Conservation (phyloP, 108 stramenopile species). For the Nitzschia sp. region DNA sequence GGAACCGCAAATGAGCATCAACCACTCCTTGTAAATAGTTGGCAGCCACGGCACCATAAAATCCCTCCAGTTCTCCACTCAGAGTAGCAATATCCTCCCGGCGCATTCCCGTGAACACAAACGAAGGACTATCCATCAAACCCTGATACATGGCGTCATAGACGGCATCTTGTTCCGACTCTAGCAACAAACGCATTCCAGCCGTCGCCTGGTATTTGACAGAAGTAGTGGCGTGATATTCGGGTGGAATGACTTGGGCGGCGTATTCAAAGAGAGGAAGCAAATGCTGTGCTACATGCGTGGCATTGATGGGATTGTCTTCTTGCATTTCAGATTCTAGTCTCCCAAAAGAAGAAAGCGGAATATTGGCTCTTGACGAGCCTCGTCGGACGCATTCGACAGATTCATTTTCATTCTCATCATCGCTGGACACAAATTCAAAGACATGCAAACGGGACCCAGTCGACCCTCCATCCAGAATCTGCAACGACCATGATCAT, state of each 20-base stretch:
- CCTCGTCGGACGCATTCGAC: constrained; percentile 66
- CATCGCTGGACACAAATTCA: constrained; percentile 54
- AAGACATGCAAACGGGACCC: constrained; percentile 84
- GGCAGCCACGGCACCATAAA: constrained; percentile 82
- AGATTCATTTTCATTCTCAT: constrained; percentile 6
- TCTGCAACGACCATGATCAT: constrained; percentile 29
- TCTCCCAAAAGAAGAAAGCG: constrained; percentile 73
- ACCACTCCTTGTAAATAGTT: constrained; percentile 82
- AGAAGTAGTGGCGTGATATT: constrained; percentile 58
- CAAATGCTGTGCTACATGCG: constrained; percentile 67
- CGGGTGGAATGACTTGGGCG: constrained; percentile 62
- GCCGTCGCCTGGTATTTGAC: constrained; percentile 84
- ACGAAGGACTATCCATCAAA: constrained; percentile 45
- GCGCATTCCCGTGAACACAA: constrained; percentile 56
- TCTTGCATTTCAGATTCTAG: constrained; percentile 21
- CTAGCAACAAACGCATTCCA: constrained; percentile 75
- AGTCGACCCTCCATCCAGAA: constrained; percentile 89
- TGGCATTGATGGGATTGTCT: constrained; percentile 26
- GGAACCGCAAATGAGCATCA: constrained; percentile 61
- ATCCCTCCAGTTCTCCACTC: constrained; percentile 78
- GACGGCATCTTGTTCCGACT: constrained; percentile 58
- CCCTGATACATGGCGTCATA: constrained; percentile 81
- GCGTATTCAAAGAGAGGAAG: constrained; percentile 80
- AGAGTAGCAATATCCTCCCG: constrained; percentile 71
- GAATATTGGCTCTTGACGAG: constrained; percentile 66